These are phyloP conservation scores for Mycena rosella DNA, from an alignment of 768 basidiomycete genomes.

Conservation along the genomic window DNA sequence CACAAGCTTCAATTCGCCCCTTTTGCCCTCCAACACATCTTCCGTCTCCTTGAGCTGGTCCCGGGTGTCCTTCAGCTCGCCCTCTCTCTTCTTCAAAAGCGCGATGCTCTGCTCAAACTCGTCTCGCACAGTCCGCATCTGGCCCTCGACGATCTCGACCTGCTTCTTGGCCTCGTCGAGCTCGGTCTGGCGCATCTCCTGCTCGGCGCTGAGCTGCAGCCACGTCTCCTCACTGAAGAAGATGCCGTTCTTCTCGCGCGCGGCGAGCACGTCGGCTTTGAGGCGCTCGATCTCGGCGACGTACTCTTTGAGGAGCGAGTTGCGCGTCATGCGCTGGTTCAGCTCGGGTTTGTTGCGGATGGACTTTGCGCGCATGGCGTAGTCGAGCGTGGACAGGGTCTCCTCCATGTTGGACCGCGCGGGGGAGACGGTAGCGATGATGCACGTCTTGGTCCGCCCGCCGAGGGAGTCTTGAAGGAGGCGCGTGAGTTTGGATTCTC, in stretches of 20 bases:
- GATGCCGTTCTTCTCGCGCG: slow-evolving; percentile 96
- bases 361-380: slow-evolving; percentile 94
- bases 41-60: slow-evolving; percentile 67
- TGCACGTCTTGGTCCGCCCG: slow-evolving; percentile 96
- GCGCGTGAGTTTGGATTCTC: slow-evolving; percentile 97
- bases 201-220: slow-evolving; percentile 83
- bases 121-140: slow-evolving; percentile 83
- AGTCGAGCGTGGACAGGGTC: slow-evolving; percentile 96
- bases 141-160: slow-evolving; percentile 85
- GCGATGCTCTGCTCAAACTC: slow-evolving; percentile 94
- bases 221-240: slow-evolving; percentile 94
- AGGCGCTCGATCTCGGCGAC: slow-evolving; percentile 93
- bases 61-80: slow-evolving; percentile 76
- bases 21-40: slow-evolving; percentile 63
- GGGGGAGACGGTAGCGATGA: slow-evolving; percentile 96
- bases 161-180: slow-evolving; percentile 87
- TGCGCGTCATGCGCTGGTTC: slow-evolving; percentile 94
- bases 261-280: slow-evolving; percentile 90
- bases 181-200: slow-evolving; percentile 82
- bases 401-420: slow-evolving; percentile 96
- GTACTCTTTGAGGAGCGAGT: slow-evolving; percentile 93
- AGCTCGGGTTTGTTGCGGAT: slow-evolving; percentile 96
- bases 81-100: slow-evolving; percentile 78
- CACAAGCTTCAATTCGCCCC: slow-evolving; percentile 69
- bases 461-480: slow-evolving; percentile 99